Percentiles rank a stretch among this genome's conserved stretches.
phyloP scores from a whole-genome alignment of 495 filamentous ascomycete genomes.

The Pyrenula aspistea region DNA sequence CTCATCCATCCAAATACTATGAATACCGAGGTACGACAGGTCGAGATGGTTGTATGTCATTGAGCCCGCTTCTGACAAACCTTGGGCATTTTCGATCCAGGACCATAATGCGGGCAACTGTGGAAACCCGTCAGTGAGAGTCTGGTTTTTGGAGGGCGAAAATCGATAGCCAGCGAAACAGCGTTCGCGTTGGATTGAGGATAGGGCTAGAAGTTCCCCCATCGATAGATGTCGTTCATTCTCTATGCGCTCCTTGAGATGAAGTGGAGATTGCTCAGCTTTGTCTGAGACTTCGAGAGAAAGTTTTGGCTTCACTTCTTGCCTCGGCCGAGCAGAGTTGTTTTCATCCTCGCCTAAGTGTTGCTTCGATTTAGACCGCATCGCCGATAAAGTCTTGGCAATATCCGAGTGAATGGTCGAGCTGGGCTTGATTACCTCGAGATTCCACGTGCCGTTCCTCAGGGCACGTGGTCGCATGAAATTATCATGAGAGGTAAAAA shows the following conservation, averaged over 20 bases:
- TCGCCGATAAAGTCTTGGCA: neutral
- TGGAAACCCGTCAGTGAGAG: constrained; percentile 58
- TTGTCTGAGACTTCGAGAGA: neutral
- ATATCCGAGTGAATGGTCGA: neutral
- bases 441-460: neutral
- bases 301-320: neutral
- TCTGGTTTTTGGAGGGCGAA: constrained; percentile 53
- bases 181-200: constrained; percentile 15
- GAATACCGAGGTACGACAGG: constrained; percentile 74
- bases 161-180: constrained; percentile 72
- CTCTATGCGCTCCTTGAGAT: neutral
- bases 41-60: constrained; percentile 71
- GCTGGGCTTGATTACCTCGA: neutral
- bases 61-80: constrained; percentile 24
- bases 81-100: constrained; percentile 27
- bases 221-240: constrained; percentile 16
- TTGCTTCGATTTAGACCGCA: neutral
- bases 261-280: neutral
- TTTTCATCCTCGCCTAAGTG: neutral
- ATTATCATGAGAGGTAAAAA: neutral
- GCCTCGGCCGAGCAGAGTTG: neutral
- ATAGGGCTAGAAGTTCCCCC: constrained; percentile 29
- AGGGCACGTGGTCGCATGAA: neutral
- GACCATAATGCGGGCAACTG: constrained; percentile 67
- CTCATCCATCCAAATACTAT: constrained; percentile 66